Percentiles rank a stretch among this genome's conserved stretches.
Evolutionary conservation across 2,329 filamentous ascomycete genomes (phyloP).

Genomic region (Hypoxylon sp.): DNA sequence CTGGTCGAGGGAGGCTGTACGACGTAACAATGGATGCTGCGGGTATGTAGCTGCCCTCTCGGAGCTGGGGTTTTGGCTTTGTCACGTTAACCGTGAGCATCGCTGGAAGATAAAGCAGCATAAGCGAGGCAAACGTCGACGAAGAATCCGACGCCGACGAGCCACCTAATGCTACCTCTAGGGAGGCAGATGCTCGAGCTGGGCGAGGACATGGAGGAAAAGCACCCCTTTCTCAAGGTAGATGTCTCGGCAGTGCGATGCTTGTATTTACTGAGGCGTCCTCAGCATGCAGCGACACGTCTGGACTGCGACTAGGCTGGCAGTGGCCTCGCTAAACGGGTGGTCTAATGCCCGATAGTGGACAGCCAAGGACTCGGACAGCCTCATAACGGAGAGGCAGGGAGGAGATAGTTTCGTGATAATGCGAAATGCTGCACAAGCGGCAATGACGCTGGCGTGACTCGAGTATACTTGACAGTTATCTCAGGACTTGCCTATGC

Average conservation of each 20-base stretch:
- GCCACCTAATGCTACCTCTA: background rate
- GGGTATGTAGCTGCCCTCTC: background rate
- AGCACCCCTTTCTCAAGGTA: background rate
- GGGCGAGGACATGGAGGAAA: background rate
- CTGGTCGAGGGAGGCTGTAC: too few species aligned
- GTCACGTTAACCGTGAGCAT: background rate
- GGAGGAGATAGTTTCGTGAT: too few species aligned
- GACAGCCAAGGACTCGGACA: too few species aligned
- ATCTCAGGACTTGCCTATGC: background rate
- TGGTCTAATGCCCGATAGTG: background rate
- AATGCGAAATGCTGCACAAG: background rate
- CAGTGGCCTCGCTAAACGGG: background rate
- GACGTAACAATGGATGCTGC: background rate
- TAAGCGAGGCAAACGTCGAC: background rate
- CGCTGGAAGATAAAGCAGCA: background rate
- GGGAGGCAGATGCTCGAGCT: background rate
- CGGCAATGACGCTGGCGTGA: background rate
- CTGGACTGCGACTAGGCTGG: background rate
- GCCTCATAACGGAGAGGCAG: too few species aligned
- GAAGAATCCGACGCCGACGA: background rate
- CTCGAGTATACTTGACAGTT: slow-evolving; percentile 1
- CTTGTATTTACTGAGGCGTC: too few species aligned
- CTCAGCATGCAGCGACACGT: too few species aligned
- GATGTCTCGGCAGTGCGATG: background rate
- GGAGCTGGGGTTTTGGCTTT: background rate